Evolutionary conservation across 2,329 filamentous ascomycete species (phyloP).

Genomic region (Cylindrodendrum hubeiense): DNA sequence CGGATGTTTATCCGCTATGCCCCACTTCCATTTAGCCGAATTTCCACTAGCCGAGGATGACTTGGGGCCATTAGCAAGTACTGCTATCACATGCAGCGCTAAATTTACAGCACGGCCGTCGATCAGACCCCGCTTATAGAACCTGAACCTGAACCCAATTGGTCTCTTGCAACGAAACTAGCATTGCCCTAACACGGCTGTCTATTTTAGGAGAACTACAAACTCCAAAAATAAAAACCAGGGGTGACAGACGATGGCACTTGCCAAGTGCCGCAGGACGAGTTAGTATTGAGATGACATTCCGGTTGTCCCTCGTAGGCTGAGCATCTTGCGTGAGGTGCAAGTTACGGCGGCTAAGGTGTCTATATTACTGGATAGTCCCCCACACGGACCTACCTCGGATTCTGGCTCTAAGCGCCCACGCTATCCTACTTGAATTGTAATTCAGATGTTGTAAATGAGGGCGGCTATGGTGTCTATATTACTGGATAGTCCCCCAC

Average conservation of each 20-base stretch:
- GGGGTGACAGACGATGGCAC: neutral
- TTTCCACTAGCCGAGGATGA: slow-evolving; percentile 1
- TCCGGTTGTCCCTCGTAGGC: neutral
- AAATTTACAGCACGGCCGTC: neutral
- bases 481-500: neutral
- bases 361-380: no score
- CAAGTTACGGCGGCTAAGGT: neutral
- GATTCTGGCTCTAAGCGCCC: no score
- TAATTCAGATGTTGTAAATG: no score
- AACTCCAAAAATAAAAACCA: neutral
- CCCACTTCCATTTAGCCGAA: no score
- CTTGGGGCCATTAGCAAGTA: neutral
- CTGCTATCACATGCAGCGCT: neutral
- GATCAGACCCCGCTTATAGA: no score
- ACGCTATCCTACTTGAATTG: no score
- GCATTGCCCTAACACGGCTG: neutral
- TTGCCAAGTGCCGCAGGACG: neutral
- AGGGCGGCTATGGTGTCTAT: no score
- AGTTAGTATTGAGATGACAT: neutral
- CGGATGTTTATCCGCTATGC: no score
- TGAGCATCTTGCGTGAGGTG: neutral
- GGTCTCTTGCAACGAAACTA: neutral
- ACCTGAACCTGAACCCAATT: no score
- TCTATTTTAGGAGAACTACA: neutral
- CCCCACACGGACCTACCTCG: no score